A percentile compares a stretch with the other conserved stretches of the same genome.
Conservation (phyloP, 2,329 filamentous ascomycete genomes). For the Neopestalotiopsis clavispora region DNA sequence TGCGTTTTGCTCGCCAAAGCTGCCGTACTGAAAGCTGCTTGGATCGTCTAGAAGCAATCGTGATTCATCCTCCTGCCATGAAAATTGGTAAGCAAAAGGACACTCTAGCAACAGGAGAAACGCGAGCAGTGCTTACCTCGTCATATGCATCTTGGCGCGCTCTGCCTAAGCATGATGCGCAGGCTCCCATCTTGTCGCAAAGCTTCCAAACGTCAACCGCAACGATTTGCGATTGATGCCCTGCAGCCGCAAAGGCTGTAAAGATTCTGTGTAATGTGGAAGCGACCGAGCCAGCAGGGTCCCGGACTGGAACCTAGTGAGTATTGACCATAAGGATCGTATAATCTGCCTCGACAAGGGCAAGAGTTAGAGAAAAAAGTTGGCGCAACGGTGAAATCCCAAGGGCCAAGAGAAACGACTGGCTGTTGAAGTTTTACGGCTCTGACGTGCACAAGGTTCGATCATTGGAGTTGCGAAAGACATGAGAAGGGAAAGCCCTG, state of each 20-base stretch:
- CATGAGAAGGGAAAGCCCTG: not conserved
- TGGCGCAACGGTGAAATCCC: not conserved
- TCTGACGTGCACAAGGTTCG: not conserved
- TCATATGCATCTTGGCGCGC: constrained; percentile 56
- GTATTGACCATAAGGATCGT: constrained; percentile 35
- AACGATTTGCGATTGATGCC: constrained; percentile 13
- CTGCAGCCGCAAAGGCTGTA: constrained; percentile 13
- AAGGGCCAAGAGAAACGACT: not conserved
- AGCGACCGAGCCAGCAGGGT: constrained; percentile 22
- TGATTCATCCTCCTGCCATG: constrained; percentile 57
- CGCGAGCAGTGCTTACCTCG: constrained; percentile 49
- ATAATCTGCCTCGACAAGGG: constrained; percentile 39
- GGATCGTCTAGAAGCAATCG: constrained; percentile 66
- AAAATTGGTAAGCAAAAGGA: constrained; percentile 10
- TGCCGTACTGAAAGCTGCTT: constrained; percentile 64
- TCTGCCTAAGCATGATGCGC: constrained; percentile 63
- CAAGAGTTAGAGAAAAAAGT: constrained; percentile 34
- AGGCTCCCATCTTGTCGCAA: constrained; percentile 57
- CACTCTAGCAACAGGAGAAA: not conserved
- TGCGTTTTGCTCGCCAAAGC: constrained; percentile 62
- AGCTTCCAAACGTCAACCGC: constrained; percentile 6
- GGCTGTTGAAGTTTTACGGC: not conserved
- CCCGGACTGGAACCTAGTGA: constrained; percentile 24
- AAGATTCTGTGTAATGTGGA: constrained; percentile 22
- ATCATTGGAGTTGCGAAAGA: not conserved